Evolutionary conservation across 768 basidiomycete genomes (phyloP).

Genomic region (Collybia sp.): DNA sequence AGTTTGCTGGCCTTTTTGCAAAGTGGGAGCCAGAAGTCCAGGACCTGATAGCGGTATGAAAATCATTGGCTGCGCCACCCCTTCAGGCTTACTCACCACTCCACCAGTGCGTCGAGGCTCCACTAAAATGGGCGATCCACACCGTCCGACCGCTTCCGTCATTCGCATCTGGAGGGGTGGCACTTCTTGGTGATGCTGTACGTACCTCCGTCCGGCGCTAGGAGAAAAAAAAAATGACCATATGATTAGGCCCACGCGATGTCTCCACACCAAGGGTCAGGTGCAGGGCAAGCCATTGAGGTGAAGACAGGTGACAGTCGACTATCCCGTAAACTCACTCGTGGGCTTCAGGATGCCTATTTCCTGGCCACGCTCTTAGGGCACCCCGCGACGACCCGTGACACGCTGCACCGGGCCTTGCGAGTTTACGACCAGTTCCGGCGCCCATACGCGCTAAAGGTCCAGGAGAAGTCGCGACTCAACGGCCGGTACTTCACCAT

Average conservation of each 20-base stretch:
- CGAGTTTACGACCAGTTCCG: constrained; percentile 28
- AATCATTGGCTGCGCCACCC: not conserved
- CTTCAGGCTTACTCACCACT: too few species aligned
- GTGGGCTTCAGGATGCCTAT: constrained; percentile 26
- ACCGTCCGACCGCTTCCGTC: constrained; percentile 45
- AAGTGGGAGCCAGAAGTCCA: constrained; percentile 60
- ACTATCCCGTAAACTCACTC: too few species aligned
- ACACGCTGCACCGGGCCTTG: constrained; percentile 18
- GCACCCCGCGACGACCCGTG: constrained; percentile 7
- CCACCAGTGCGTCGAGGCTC: constrained; percentile 45
- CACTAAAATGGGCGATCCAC: constrained; percentile 63
- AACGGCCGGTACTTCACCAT: constrained; percentile 12
- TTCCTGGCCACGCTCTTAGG: constrained; percentile 25
- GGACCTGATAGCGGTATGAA: constrained; percentile 46
- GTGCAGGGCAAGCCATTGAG: constrained; percentile 57
- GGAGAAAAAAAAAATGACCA: constrained; percentile 11
- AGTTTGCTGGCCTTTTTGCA: constrained; percentile 39
- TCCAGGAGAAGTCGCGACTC: constrained; percentile 14
- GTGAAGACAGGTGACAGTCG: constrained; percentile 13
- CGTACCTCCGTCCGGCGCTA: constrained; percentile 8
- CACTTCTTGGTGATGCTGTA: constrained; percentile 48
- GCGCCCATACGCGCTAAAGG: constrained; percentile 27
- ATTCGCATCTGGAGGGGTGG: constrained; percentile 45
- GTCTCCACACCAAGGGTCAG: constrained; percentile 51
- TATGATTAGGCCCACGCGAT: constrained; percentile 49